Percentiles rank a stretch among this genome's conserved stretches.
phyloP scores from a whole-genome alignment of 305 asterid species.

The Fraxinus xanthoxyloides region DNA sequence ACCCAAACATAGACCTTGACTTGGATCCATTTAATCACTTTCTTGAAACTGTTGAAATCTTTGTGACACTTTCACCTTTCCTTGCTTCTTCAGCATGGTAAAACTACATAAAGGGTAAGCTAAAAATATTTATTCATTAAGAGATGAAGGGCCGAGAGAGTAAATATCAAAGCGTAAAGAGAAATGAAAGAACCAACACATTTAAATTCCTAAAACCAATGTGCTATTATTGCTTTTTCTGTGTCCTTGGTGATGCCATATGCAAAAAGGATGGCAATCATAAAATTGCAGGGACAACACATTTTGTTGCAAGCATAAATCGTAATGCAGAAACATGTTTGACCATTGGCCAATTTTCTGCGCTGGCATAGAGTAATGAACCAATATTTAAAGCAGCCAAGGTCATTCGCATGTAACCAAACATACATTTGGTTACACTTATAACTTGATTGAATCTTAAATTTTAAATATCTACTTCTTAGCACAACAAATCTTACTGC shows the following conservation, averaged over 20 bases:
- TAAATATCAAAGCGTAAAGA: not conserved
- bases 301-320: not conserved
- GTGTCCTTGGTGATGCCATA: not conserved
- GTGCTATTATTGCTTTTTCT: not conserved
- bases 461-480: not conserved
- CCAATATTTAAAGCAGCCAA: not conserved
- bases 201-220: not conserved
- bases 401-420: not conserved
- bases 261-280: constrained; percentile 14
- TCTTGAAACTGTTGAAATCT: constrained; percentile 68
- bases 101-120: not conserved
- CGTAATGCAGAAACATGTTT: not conserved
- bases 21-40: constrained; percentile 89
- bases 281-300: not conserved
- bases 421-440: not conserved
- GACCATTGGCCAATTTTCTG: not conserved
- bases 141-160: not conserved
- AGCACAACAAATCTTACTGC: not conserved
- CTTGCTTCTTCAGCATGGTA: constrained; percentile 62
- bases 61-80: constrained; percentile 49
- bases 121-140: not conserved
- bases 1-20: constrained; percentile 80
- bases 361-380: no score
- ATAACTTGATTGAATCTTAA: not conserved
- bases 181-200: not conserved